Evolutionary conservation across 345 rosid genomes (phyloP).

Genomic region (Microthlaspi erraticum): DNA sequence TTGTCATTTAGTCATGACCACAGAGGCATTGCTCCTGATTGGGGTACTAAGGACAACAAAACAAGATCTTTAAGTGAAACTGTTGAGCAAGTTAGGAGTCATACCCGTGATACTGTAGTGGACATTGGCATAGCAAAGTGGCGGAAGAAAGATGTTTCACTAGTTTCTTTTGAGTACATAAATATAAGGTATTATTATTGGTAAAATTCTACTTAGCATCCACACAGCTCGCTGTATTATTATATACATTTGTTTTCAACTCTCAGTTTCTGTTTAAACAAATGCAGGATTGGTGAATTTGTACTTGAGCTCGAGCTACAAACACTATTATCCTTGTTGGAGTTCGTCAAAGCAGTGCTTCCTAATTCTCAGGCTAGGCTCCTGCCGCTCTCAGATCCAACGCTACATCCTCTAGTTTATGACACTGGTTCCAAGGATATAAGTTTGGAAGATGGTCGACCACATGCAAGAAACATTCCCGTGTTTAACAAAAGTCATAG

Average conservation of each 20-base stretch:
- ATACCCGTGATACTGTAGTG: constrained; percentile 60
- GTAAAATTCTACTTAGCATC: constrained; percentile 26
- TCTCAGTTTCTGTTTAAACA: constrained; percentile 38
- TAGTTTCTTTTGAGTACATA: constrained; percentile 83
- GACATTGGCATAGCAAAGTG: constrained; percentile 65
- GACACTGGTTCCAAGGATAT: constrained; percentile 51
- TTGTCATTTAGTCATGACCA: constrained; percentile 71
- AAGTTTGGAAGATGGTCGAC: constrained; percentile 48
- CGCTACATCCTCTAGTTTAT: constrained; percentile 44
- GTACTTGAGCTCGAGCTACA: constrained; percentile 92
- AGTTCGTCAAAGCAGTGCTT: constrained; percentile 66
- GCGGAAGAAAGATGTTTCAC: constrained; percentile 82
- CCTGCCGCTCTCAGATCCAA: constrained; percentile 63
- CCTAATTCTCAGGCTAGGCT: constrained; percentile 62
- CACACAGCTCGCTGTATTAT: constrained; percentile 25
- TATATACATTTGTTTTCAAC: constrained; percentile 11
- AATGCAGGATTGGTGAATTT: constrained; percentile 80
- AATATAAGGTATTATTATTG: constrained; percentile 61
- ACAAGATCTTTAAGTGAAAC: constrained; percentile 45
- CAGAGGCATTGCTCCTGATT: constrained; percentile 52
- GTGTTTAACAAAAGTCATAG: constrained; percentile 48
- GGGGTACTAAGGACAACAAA: constrained; percentile 53
- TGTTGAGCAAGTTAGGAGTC: constrained; percentile 48
- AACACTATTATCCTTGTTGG: constrained; percentile 66
- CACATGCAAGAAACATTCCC: constrained; percentile 47